These are phyloP conservation scores for Lyophyllum shimeji DNA, from an alignment of 768 basidiomycete species.

Conservation along the genomic window DNA sequence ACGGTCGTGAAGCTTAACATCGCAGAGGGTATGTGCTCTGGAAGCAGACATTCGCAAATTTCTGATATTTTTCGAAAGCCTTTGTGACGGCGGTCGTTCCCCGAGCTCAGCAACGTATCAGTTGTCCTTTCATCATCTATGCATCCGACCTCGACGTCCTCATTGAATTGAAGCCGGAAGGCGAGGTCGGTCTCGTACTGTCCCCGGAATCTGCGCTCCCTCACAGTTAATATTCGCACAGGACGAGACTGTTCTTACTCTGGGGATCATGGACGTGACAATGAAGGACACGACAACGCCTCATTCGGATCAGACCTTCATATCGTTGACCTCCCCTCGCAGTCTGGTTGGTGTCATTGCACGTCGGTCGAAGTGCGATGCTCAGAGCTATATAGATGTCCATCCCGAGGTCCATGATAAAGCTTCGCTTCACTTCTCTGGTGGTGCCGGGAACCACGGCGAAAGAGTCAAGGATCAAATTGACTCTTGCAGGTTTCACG, in stretches of 20 bases:
- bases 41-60: conserved; percentile 4
- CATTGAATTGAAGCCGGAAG: conserved; percentile 68
- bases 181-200: conserved; percentile 48
- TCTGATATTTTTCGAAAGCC: conserved; percentile 17
- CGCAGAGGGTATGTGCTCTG: conserved; percentile 40
- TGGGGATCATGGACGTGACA: conserved; percentile 62
- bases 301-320: conserved; percentile 37
- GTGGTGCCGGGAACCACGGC: conserved; percentile 55
- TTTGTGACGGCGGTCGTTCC: conserved; percentile 51
- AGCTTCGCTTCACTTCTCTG: conserved; percentile 67
- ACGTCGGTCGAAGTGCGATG: neutral
- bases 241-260: conserved; percentile 69
- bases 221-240: conserved; percentile 27
- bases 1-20: conserved; percentile 50
- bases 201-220: neutral
- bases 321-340: conserved; percentile 57
- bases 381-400: conserved; percentile 34
- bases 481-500: conserved; percentile 65
- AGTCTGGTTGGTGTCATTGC: conserved; percentile 48
- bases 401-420: conserved; percentile 50
- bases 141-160: conserved; percentile 63
- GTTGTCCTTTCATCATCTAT: conserved; percentile 53
- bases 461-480: conserved; percentile 78
- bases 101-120: conserved; percentile 26
- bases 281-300: conserved; percentile 46